Evolutionary conservation across 345 rosid genomes (phyloP).

Genomic region (Murraya paniculata): DNA sequence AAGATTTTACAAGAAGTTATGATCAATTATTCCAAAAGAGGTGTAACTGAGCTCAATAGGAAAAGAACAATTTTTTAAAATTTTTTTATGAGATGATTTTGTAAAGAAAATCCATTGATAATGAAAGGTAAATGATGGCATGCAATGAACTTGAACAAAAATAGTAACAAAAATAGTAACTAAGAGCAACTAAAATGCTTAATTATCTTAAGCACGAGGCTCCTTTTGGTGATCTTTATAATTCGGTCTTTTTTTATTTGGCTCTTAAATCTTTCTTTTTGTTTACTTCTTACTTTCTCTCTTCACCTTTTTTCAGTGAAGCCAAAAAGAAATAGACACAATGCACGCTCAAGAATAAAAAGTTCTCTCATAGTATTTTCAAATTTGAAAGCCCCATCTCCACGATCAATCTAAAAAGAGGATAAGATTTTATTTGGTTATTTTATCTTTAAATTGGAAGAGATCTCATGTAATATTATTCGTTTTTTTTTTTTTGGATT

Average conservation of each 20-base stretch:
- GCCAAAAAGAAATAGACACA: not conserved
- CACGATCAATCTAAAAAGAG: not conserved
- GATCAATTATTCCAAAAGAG: too few relatives aligned
- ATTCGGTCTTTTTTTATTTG: not conserved
- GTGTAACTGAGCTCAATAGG: not conserved
- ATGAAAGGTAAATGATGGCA: not conserved
- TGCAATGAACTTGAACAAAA: constrained; percentile 8
- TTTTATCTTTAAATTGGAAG: not conserved
- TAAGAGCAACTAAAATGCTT: not conserved
- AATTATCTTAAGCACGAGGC: not conserved
- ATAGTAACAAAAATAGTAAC: not conserved
- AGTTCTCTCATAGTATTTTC: too few relatives aligned
- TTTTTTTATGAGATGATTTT: too few relatives aligned
- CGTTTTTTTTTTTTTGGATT: not conserved
- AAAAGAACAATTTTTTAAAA: not conserved
- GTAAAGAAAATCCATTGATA: not conserved
- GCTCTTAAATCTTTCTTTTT: not conserved
- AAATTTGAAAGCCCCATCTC: not conserved
- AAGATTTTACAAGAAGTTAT: too few relatives aligned
- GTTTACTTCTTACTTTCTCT: not conserved
- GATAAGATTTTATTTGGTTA: not conserved
- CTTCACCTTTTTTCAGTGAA: not conserved
- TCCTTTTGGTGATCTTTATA: not conserved
- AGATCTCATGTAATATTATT: not conserved
- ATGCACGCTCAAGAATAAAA: not conserved